A percentile compares a stretch with the other conserved stretches of the same genome.
Conservation (phyloP, 306 rosid species). For the Fragaria vesca region DNA sequence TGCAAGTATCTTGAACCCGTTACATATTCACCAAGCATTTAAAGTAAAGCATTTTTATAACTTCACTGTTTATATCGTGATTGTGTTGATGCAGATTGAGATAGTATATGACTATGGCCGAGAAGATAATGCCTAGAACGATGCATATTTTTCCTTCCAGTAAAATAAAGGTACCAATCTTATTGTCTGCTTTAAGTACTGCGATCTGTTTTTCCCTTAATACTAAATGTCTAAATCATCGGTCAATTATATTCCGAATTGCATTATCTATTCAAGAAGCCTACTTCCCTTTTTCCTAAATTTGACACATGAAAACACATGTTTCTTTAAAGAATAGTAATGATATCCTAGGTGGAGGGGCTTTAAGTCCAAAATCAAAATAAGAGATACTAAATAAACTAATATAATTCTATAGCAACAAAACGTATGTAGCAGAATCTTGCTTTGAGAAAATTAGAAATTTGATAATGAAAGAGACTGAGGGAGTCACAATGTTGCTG, state of each 20-base stretch:
- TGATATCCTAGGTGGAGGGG: not conserved
- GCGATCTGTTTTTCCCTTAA: not conserved
- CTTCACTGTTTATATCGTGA: slow-evolving; percentile 25
- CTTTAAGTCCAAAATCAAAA: not conserved
- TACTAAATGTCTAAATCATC: slow-evolving; percentile 15
- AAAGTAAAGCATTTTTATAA: not conserved
- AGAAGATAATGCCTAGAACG: slow-evolving; percentile 67
- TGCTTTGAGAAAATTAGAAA: not conserved
- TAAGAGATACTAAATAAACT: not conserved
- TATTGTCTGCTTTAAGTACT: slow-evolving; percentile 7
- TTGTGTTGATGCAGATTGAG: slow-evolving; percentile 69
- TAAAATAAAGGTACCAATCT: slow-evolving; percentile 55
- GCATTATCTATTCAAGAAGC: slow-evolving; percentile 1
- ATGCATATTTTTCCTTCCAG: slow-evolving; percentile 27
- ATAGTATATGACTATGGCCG: slow-evolving; percentile 78
- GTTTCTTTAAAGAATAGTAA: not conserved
- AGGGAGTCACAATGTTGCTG: not conserved
- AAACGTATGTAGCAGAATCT: not conserved
- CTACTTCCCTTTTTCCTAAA: not conserved
- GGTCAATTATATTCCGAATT: not conserved
- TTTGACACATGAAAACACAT: not conserved
- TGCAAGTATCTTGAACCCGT: not conserved
- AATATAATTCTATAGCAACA: not conserved
- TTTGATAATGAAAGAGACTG: not conserved
- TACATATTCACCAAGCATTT: not conserved